A percentile compares a stretch with the other conserved stretches of the same genome.
These are phyloP conservation scores for Umbelopsis ramanniana DNA, from an alignment of 192 early-diverging fungal genomes.

Conservation along the genomic window DNA sequence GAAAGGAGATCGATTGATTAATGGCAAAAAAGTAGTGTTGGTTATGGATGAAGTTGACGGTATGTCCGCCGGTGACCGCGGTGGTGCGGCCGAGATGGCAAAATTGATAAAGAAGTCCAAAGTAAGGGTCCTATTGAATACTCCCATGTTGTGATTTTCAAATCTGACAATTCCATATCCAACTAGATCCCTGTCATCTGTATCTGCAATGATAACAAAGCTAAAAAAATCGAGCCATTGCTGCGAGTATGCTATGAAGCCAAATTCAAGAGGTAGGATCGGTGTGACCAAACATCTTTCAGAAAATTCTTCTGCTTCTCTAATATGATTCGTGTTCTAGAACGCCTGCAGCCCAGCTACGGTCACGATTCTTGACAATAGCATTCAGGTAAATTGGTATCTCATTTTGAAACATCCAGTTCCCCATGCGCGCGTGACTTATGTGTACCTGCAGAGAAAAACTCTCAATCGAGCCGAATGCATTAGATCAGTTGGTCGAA, in stretches of 20 bases:
- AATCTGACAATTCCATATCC: not conserved
- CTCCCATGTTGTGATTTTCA: not conserved
- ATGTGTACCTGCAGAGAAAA: slow-evolving; percentile 61
- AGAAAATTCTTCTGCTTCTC: not conserved
- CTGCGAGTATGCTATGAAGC: slow-evolving; percentile 84
- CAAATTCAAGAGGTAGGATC: slow-evolving; percentile 66
- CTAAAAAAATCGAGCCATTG: slow-evolving; percentile 83
- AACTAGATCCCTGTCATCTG: slow-evolving; percentile 92
- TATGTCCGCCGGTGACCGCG: slow-evolving; percentile 97
- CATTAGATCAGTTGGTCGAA: slow-evolving; percentile 78
- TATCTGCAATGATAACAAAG: slow-evolving; percentile 95
- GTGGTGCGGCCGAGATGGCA: slow-evolving; percentile 87
- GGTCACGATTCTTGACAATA: slow-evolving; percentile 78
- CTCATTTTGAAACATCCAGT: too few relatives aligned
- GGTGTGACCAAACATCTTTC: not conserved
- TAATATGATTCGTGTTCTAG: slow-evolving; percentile 37
- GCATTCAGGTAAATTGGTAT: slow-evolving; percentile 52
- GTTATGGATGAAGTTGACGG: slow-evolving; percentile 99
- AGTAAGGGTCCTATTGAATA: slow-evolving; percentile 38
- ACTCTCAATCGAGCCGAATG: slow-evolving; percentile 75
- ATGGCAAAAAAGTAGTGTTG: slow-evolving; percentile 65
- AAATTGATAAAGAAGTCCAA: slow-evolving; percentile 88
- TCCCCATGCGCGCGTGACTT: not conserved
- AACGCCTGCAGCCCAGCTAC: slow-evolving; percentile 73
- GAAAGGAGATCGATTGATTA: not conserved